phyloP scores from a whole-genome alignment of 768 basidiomycete species.

The Scleroderma bovista region DNA sequence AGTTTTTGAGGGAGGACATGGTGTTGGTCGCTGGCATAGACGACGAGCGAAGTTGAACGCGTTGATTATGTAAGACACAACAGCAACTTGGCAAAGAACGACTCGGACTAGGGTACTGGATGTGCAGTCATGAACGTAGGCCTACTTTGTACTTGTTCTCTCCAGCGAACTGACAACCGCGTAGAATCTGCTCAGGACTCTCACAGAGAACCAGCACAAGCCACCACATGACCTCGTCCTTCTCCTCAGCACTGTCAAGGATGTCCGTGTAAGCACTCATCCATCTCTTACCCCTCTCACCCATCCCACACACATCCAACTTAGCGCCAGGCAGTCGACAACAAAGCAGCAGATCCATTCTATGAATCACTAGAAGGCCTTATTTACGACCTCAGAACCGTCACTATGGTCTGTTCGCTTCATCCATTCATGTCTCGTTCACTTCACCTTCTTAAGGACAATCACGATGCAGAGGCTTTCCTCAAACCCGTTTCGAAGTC shows the following conservation, averaged over 20 bases:
- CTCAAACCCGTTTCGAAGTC: constrained; percentile 86
- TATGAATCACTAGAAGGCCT: constrained; percentile 92
- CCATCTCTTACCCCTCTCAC: constrained; percentile 7
- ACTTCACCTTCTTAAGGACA: constrained; percentile 47
- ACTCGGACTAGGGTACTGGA: too few species aligned
- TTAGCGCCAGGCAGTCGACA: constrained; percentile 49
- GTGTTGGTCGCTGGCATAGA: neutral
- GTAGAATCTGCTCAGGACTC: constrained; percentile 88
- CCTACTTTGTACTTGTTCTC: too few species aligned
- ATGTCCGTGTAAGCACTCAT: constrained; percentile 68
- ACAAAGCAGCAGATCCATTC: constrained; percentile 81
- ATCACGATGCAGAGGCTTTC: constrained; percentile 90
- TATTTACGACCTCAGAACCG: constrained; percentile 75
- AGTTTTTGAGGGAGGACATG: constrained; percentile 80
- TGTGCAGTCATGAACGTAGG: too few species aligned
- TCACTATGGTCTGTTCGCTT: constrained; percentile 50
- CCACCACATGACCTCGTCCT: constrained; percentile 68
- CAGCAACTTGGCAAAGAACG: too few species aligned
- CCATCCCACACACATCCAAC: constrained; percentile 14
- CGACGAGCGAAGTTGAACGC: constrained; percentile 14
- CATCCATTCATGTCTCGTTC: constrained; percentile 15
- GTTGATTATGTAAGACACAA: constrained; percentile 27
- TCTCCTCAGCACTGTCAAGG: constrained; percentile 80
- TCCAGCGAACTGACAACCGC: too few species aligned
- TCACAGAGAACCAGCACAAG: constrained; percentile 73